phyloP scores from a whole-genome alignment of 192 early-diverging fungal species.

The Backusella westeae region DNA sequence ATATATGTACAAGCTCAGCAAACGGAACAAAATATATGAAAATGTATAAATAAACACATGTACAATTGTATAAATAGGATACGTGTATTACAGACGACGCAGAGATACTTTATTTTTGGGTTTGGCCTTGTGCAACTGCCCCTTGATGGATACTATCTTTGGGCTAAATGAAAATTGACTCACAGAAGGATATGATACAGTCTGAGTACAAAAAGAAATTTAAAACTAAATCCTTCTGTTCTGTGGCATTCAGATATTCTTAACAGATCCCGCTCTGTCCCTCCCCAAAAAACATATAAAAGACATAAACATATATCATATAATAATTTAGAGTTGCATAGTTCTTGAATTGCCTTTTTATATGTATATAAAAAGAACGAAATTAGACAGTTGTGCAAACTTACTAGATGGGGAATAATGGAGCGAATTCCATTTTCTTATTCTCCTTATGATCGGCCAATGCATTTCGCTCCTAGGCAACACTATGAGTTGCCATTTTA shows the following conservation, averaged over 20 bases:
- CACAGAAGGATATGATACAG: not conserved
- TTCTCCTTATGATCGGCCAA: not conserved
- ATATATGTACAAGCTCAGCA: not conserved
- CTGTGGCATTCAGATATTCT: not conserved
- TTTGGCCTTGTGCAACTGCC: not conserved
- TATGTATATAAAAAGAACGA: not conserved
- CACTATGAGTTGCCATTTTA: not conserved
- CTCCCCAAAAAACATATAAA: not conserved
- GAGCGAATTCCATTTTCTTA: not conserved
- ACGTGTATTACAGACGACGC: not conserved
- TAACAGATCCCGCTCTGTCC: not conserved
- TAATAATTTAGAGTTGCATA: too few species aligned
- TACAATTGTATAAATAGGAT: constrained; percentile 9
- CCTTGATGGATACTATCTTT: not conserved
- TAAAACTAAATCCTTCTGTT: not conserved
- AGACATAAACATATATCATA: not conserved
- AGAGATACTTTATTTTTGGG: not conserved
- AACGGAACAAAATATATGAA: not conserved
- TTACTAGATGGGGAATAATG: not conserved
- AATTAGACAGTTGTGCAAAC: not conserved
- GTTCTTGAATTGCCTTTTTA: not conserved
- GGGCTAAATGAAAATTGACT: constrained; percentile 2
- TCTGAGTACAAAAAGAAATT: not conserved
- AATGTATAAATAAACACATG: not conserved
- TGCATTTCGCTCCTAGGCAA: not conserved